A percentile compares a stretch with the other conserved stretches of the same genome.
These are phyloP conservation scores for Pholiota conissans DNA, from an alignment of 768 basidiomycete genomes.

Conservation along the genomic window DNA sequence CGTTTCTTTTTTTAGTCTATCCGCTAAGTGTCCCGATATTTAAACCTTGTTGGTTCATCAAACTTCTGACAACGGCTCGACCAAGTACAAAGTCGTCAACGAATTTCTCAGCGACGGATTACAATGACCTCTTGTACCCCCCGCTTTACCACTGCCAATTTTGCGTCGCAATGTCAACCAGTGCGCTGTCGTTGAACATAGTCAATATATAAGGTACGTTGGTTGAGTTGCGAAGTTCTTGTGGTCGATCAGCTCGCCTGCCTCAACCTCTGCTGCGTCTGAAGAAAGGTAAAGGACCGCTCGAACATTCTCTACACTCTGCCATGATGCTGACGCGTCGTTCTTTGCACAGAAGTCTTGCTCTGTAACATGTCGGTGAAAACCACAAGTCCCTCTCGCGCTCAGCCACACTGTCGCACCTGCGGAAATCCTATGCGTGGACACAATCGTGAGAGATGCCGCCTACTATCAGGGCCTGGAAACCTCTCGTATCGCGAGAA, in stretches of 20 bases:
- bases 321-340: neutral
- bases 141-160: neutral
- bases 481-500: neutral
- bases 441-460: neutral
- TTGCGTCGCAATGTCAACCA: slow-evolving; percentile 2
- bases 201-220: neutral
- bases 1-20: neutral
- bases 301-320: neutral
- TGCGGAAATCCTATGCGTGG: neutral
- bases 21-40: neutral
- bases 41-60: slow-evolving; percentile 1
- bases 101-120: slow-evolving; percentile 7
- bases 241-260: neutral
- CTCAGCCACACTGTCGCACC: neutral
- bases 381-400: neutral
- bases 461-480: neutral
- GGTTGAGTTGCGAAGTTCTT: neutral
- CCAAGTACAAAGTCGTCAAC: slow-evolving; percentile 6
- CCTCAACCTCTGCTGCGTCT: neutral
- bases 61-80: neutral
- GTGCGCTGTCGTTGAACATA: neutral
- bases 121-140: neutral
- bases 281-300: neutral
- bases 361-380: neutral
- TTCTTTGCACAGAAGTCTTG: neutral